Evolutionary conservation across 495 filamentous ascomycete genomes (phyloP).

Genomic region (Xylaria intraflava): DNA sequence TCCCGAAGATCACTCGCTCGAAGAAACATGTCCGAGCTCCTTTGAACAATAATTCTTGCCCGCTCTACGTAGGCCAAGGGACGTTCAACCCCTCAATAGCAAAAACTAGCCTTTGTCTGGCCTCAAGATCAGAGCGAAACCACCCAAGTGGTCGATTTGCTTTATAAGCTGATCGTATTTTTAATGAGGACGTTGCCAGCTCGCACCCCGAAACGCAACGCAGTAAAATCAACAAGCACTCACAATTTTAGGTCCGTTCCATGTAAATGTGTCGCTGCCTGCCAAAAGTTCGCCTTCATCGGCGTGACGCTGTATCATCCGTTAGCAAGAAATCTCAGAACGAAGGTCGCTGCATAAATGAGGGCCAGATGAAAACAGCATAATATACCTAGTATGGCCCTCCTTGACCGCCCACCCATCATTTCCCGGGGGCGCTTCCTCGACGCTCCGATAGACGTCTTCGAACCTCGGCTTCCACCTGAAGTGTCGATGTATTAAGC

Average conservation of each 20-base stretch:
- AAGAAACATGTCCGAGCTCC: not conserved
- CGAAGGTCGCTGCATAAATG: not conserved
- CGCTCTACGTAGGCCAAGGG: not conserved
- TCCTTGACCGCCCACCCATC: constrained; percentile 93
- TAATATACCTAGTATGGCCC: constrained; percentile 73
- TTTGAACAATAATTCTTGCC: not conserved
- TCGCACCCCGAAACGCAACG: constrained; percentile 19
- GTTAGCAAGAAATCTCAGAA: constrained; percentile 6
- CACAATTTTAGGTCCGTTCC: constrained; percentile 81
- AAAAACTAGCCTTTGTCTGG: not conserved
- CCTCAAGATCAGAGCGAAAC: constrained; percentile 18
- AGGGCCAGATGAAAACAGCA: not conserved
- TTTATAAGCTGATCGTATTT: not conserved
- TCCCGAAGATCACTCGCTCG: not conserved
- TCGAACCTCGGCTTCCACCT: constrained; percentile 85
- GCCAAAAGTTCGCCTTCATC: constrained; percentile 87
- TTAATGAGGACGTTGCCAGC: constrained; percentile 1
- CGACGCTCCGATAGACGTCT: constrained; percentile 79
- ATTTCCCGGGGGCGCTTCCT: constrained; percentile 72
- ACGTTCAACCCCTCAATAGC: not conserved
- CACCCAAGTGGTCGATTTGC: constrained; percentile 4
- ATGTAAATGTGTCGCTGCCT: constrained; percentile 51
- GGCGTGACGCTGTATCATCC: constrained; percentile 65
- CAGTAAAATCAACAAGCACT: constrained; percentile 48
- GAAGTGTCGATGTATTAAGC: constrained; percentile 75